Base-by-base conservation (phyloP, 257 asterid genomes). In the Petunia secreta region DNA sequence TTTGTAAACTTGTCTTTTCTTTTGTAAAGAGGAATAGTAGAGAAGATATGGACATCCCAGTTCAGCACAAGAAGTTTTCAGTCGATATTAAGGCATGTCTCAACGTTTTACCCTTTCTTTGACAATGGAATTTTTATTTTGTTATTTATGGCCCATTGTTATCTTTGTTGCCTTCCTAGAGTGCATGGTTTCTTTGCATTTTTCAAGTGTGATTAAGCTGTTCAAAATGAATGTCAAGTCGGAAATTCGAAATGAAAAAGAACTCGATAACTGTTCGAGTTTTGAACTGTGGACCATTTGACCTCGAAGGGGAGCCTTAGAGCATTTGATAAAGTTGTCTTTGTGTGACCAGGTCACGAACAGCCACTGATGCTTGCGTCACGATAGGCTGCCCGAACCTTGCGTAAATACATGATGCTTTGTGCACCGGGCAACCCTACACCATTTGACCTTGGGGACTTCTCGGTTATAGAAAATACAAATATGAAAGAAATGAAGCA, bases 1-100 rank as follows among this genome's bases (percentile, higher is more conserved):
- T 44, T 43, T 68, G 9, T 8, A 13, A 68, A 68, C 25, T 16
- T 68, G 41, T 4, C 25, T 44, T 46, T 69, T 25, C 5, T 46
- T 69, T 68, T 16, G 58, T 16, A 68, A 44, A n/a, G 57, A 14
- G 43, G 55, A 63, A 16, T 6, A 46, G 41, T 55, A 71, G 16
- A 73, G 13, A 73, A 11, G 36, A 13, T 73, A 73, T 73, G 62
- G 77, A 73, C 5, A 48, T 52, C 15, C 82, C 82, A 38, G 82
- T 79, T 40, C 82, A 40, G 40, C 82, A 79, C 43, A 79, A 64
- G 55, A 67, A 79, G 65, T 41, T 79, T 69, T 53, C 65, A 46
- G 65, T 64, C 6, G 76, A 79, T 36, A n/a, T 79, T 64, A 67
- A 64, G 82, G 82, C n/a, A 73, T 73, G 41, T 2, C 13, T 48